Percentiles rank a stretch among this genome's conserved stretches.
Evolutionary conservation across 331 rosid genomes (phyloP).

Genomic region (Quercus phellos): DNA sequence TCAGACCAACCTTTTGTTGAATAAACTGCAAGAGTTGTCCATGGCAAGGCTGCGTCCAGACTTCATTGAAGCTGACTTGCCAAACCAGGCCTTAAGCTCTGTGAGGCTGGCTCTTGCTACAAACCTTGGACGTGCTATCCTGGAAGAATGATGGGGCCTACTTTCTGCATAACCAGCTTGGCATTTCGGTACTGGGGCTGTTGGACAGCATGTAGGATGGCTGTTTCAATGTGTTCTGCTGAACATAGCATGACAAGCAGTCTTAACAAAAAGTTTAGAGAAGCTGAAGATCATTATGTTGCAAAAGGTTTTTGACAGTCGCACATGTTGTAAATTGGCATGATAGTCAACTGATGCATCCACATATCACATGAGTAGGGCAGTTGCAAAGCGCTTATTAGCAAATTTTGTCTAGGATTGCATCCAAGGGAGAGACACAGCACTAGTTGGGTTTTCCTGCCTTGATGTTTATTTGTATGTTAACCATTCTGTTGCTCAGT

Average conservation of each 20-base stretch:
- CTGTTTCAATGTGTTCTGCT: not conserved
- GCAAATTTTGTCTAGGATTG: not conserved
- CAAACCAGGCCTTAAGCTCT: conserved; percentile 53
- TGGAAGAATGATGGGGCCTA: conserved; percentile 44
- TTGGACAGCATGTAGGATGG: not conserved
- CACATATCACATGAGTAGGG: not conserved
- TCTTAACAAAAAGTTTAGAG: not conserved
- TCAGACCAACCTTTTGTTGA: conserved; percentile 70
- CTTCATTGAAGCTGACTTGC: conserved; percentile 50
- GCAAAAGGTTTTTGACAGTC: not conserved
- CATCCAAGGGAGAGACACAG: not conserved
- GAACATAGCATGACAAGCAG: not conserved
- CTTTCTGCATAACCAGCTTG: not conserved
- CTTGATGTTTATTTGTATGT: not conserved
- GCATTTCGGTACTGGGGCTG: not conserved
- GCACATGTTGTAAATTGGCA: not conserved
- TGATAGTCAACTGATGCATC: not conserved
- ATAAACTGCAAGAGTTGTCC: conserved; percentile 80
- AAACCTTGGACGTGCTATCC: conserved; percentile 82
- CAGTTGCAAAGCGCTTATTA: not conserved
- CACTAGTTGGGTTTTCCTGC: not conserved
- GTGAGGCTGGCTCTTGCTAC: conserved; percentile 83
- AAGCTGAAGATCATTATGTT: not conserved
- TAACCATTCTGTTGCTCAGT: not conserved
- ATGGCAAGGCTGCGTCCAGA: conserved; percentile 65